A percentile compares a stretch with the other conserved stretches of the same genome.
Conservation (phyloP, 1,284 basidiomycete genomes). For the Cryptococcus sp. region DNA sequence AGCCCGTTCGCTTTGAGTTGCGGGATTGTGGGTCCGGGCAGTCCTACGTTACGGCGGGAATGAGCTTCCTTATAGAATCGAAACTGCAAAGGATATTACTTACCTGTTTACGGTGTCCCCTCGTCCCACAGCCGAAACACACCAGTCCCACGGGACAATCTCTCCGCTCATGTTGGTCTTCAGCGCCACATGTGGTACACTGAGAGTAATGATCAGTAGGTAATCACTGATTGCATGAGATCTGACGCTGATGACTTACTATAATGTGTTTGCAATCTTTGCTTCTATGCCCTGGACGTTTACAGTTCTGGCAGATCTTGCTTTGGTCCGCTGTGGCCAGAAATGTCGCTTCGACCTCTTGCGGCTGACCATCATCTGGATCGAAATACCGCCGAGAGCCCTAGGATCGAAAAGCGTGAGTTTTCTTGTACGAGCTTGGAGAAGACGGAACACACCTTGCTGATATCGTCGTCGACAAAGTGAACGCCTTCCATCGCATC, state of each 20-base stretch:
- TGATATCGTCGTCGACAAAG: conserved; percentile 40
- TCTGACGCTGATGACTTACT: conserved; percentile 22
- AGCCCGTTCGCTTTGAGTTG: conserved; percentile 55
- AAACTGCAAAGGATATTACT: conserved; percentile 19
- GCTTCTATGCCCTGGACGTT: conserved; percentile 42
- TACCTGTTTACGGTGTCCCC: conserved; percentile 77
- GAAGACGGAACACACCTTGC: conserved; percentile 22
- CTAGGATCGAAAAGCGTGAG: conserved; percentile 10
- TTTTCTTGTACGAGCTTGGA: no score
- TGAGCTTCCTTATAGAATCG: neutral
- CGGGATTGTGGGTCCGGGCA: conserved; percentile 68
- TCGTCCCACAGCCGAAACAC: conserved; percentile 82
- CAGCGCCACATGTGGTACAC: conserved; percentile 85
- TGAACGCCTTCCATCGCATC: conserved; percentile 37
- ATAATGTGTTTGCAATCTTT: conserved; percentile 42
- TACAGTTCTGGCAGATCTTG: conserved; percentile 46
- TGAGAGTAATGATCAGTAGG: conserved; percentile 41
- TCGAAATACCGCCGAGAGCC: conserved; percentile 44
- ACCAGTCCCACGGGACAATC: conserved; percentile 81
- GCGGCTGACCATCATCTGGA: conserved; percentile 17
- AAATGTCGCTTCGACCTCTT: conserved; percentile 40
- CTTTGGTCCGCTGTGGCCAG: conserved; percentile 43
- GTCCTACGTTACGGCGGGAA: conserved; percentile 57
- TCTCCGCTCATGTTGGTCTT: conserved; percentile 78
- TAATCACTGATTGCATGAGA: neutral